Base-by-base conservation (phyloP, 208 protist species). In the Leishmania major region DNA sequence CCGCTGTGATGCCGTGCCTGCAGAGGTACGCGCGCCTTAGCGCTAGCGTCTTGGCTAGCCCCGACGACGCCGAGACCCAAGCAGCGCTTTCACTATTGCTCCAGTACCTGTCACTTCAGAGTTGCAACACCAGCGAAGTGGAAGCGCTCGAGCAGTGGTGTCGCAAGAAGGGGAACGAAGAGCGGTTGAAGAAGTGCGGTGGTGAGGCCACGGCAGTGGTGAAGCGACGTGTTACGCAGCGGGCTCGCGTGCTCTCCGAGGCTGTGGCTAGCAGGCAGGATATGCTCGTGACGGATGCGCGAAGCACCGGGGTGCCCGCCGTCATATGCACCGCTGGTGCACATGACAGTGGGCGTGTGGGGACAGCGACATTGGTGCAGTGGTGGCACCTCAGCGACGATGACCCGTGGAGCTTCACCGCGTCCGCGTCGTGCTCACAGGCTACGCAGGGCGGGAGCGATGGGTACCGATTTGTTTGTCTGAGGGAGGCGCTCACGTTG, bases 341-440 rank as follows among this genome's bases (percentile, higher is more conserved):
- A 0, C 43, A 13, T 19, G 62, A 77, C n/a, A 60, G 43, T 49
- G 60, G 72, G 22, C 71, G 78, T 6, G 69, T 62, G 10, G 51
- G 37, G 3, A 72, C 43, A 17, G 71, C 83, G 31, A 53, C 67
- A n/a, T 35, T 86, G 10, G 78, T 82, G 40, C 43, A 69, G 78
- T 86, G 83, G 83, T 86, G 83, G 83, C 74, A 66, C 19, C 75
- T 86, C 47, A 77, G 73, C 37, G 40, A 8, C 13, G 67, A 45
- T 47, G 75, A 74, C 47, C 78, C 83, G 67, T 86, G 83, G 83
- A 8, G 19, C 35, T 86, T 79, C n/a, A 49, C 78, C 1, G 31
- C 77, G 66, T 22, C 31, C 5, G 45, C 64, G 2, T 35, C 35
- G 28, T 43, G 31, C 45, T n/a, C 40, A 15, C 40, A 28, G 1